Base-by-base conservation (phyloP, 1,284 basidiomycete species). In the Tilletia walkeri region DNA sequence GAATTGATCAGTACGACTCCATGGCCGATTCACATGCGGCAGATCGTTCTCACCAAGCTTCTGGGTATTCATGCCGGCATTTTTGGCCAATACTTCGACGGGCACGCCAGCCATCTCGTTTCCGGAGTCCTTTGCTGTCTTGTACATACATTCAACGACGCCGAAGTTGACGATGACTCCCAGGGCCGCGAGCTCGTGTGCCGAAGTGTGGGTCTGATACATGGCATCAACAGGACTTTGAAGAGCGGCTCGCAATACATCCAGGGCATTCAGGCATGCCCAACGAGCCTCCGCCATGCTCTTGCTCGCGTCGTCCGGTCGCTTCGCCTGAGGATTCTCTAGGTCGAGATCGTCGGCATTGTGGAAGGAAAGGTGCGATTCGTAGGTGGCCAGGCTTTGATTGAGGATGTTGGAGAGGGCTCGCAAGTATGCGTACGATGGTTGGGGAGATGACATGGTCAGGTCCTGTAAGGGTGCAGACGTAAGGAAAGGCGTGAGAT, bases 241-340 rank as follows among this genome's bases (percentile, higher is more conserved):
- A 4, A 63, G 38, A 20, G 59, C 34, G 59, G 59, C 59, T 20
- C 59, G 30, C 16, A 63, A 34, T 9, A 63, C 34, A 20, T 63
- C 59, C 3, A 63, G 9, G 12, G 59, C 14, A 39, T 63, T 63
- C 34, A 63, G n/a, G 59, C 59, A 63, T 38, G 59, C 59, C 59
- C 59, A 63, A 4, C 59, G 59, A 4, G 59, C 59, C 59, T 63
- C 59, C 14, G 59, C 59, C 59, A 63, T 63, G 34, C 34, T 41
- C 59, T 63, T 63, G 59, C 36, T 63, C 9, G 59, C 30, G 34
- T 63, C 59, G 34, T 38, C 59, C 16, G 59, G 59, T 38, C 59
- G 59, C 16, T 38, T 63, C 9, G 30, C 59, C 34, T 16, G 9
- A 18, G 34, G 34, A 20, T 63, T 34, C 36, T 63, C 59, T 3